Percentiles rank a stretch among this genome's conserved stretches.
These are phyloP conservation scores for Kingdonia uniflora DNA, from an alignment of 164 flowering plant species.

Conservation along the genomic window DNA sequence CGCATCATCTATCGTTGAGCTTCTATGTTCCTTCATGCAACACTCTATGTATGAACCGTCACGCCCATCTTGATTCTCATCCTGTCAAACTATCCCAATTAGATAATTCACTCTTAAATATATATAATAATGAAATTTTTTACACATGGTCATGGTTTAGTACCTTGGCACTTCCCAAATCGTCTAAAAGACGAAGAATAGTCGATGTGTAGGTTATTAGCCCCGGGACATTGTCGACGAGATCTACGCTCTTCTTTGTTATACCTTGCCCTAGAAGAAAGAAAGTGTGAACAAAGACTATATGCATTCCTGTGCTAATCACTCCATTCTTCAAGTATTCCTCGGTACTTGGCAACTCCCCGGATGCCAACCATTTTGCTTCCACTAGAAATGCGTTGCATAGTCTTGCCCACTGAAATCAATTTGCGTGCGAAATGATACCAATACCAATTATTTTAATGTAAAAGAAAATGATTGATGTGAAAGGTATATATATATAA, in stretches of 20 bases:
- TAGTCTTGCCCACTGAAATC: conserved; percentile 17
- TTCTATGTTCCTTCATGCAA: too few species aligned
- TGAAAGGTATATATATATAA: neutral
- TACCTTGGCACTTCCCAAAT: conserved; percentile 18
- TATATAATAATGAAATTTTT: too few species aligned
- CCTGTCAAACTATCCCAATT: conserved; percentile 18
- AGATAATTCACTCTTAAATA: too few species aligned
- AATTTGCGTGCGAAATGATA: neutral
- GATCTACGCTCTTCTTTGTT: too few species aligned
- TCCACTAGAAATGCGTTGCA: conserved; percentile 19
- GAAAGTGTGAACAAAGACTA: conserved; percentile 15
- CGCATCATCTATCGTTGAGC: conserved; percentile 27
- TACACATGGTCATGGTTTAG: too few species aligned
- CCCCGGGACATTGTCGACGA: conserved; percentile 2
- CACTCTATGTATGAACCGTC: conserved; percentile 53
- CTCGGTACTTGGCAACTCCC: conserved; percentile 7
- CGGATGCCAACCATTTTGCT: conserved; percentile 16
- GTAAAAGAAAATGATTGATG: neutral
- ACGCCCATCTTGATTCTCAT: conserved; percentile 46
- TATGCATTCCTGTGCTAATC: conserved; percentile 18
- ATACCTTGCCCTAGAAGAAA: conserved; percentile 22
- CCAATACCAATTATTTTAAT: neutral
- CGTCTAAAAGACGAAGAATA: conserved; percentile 29
- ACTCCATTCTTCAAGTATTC: conserved; percentile 20
- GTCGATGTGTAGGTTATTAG: conserved; percentile 10